Conservation (phyloP, 2,329 filamentous ascomycete genomes). For the Trichophyton schoenleinii region DNA sequence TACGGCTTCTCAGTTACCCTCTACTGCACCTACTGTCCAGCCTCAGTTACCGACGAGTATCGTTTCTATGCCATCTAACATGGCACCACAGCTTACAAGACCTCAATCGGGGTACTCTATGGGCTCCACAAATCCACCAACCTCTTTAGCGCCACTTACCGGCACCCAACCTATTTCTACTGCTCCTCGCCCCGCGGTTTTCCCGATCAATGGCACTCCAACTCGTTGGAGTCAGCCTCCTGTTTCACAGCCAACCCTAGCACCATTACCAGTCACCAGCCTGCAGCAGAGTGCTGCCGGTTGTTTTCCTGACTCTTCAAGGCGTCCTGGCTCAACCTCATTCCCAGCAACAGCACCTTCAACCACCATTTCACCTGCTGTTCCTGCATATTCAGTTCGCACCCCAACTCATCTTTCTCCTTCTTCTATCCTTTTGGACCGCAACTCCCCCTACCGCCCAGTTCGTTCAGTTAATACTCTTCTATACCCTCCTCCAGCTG, state of each 20-base stretch:
- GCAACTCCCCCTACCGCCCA: slow-evolving; percentile 84
- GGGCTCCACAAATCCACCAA: slow-evolving; percentile 21
- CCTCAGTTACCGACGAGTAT: slow-evolving; percentile 18
- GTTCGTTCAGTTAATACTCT: slow-evolving; percentile 81
- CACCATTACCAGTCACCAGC: slow-evolving; percentile 18
- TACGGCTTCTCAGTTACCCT: slow-evolving; percentile 11
- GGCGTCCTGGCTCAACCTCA: slow-evolving; percentile 41
- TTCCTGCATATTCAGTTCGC: slow-evolving; percentile 50
- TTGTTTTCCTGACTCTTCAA: slow-evolving; percentile 23
- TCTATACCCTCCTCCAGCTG: slow-evolving; percentile 73
- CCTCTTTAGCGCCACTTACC: slow-evolving; percentile 17
- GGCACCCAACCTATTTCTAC: neutral
- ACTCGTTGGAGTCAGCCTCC: neutral
- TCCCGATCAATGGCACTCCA: neutral
- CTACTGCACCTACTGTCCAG: slow-evolving; percentile 26
- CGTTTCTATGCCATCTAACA: slow-evolving; percentile 22
- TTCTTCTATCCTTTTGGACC: slow-evolving; percentile 72
- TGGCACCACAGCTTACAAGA: slow-evolving; percentile 22
- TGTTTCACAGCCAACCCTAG: slow-evolving; percentile 14
- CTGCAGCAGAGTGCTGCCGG: slow-evolving; percentile 21
- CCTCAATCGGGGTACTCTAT: slow-evolving; percentile 15
- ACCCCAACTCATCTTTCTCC: slow-evolving; percentile 65
- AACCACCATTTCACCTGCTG: slow-evolving; percentile 51
- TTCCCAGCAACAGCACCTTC: slow-evolving; percentile 33
- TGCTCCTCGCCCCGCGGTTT: neutral